These are phyloP conservation scores for Pyrrhoderma lamaoense DNA, from an alignment of 1,284 basidiomycete genomes.

Conservation along the genomic window DNA sequence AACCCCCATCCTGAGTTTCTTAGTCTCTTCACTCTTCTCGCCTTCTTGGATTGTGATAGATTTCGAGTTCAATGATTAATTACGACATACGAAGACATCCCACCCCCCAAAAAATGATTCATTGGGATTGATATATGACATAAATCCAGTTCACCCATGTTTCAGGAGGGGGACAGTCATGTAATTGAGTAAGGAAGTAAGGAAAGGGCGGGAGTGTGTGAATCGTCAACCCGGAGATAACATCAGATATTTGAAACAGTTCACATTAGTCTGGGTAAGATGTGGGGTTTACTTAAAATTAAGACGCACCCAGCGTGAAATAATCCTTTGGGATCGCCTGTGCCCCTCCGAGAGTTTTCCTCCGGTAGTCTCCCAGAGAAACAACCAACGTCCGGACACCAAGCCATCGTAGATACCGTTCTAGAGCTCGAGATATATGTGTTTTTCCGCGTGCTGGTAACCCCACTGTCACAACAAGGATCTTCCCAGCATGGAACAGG, in stretches of 20 bases:
- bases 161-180: too few relatives aligned
- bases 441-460: conserved; percentile 94
- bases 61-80: not conserved
- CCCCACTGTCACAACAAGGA: conserved; percentile 85
- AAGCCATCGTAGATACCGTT: conserved; percentile 96
- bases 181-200: too few relatives aligned
- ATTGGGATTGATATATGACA: too few relatives aligned
- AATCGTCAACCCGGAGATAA: too few relatives aligned
- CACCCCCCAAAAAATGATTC: too few relatives aligned
- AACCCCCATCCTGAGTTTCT: conserved; percentile 67
- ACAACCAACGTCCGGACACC: conserved; percentile 95
- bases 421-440: conserved; percentile 90
- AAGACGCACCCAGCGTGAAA: conserved; percentile 68
- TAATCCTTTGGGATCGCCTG: conserved; percentile 88
- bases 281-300: not conserved
- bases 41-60: conserved; percentile 34
- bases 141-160: too few relatives aligned
- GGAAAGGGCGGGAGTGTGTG: too few relatives aligned
- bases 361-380: conserved; percentile 89
- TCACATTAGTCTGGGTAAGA: not conserved
- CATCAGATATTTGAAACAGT: too few relatives aligned
- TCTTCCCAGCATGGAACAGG: conserved; percentile 92
- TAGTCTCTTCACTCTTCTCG: conserved; percentile 73
- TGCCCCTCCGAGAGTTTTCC: conserved; percentile 84
- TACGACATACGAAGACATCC: too few relatives aligned